Evolutionary conservation across 179 eudicot genomes (phyloP), one percentile per base, ranked within the genome.

Genomic region (Beta macrorhiza): DNA sequence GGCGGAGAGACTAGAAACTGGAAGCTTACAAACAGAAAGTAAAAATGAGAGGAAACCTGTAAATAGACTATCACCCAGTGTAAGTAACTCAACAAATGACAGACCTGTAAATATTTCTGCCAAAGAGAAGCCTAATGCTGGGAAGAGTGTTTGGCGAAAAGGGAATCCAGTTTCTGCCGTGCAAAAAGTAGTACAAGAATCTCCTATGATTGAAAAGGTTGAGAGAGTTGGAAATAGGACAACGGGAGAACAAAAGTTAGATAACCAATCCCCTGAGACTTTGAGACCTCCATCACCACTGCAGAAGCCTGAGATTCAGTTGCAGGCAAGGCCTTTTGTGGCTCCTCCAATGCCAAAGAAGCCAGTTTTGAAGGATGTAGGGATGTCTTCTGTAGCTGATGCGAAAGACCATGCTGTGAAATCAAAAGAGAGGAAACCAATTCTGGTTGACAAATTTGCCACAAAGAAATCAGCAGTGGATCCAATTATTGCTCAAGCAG

Each of bases 131-230:
- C 76, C 97, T 72, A 91, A 81, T 57, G 58, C 91, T 52, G 61
- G 75, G 62, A 96, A 91, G 88, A 90, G 97, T 74, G 99, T 92
- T 51, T 96, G 99, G 99, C 79, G 97, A 65, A 96, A 89, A 78
- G 99, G 99, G 71, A 89, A 86, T 75, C 93, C 94, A 0, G 92
- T 92, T 62, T 80, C 96, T 9, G 79, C 82, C 25, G 91, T 86
- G 82, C 88, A 79, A 78, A 91, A 90, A 67, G 86, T 88, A 59
- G 91, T 89, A 67, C 90, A 86, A 84, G 91, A 90, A 63, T 65
- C 88, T 73, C 89, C 88, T 13, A 92, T 85, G 72, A 67, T 55
- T 79, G 86, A 87, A 37, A 86, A 83, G 78, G 76, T 53, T 82
- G 82, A 71, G 85, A 85, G 83, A 57, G 85, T 79, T 57, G 91